Conservation (phyloP, 2,329 filamentous ascomycete genomes). For the Coniochaeta ligniaria region DNA sequence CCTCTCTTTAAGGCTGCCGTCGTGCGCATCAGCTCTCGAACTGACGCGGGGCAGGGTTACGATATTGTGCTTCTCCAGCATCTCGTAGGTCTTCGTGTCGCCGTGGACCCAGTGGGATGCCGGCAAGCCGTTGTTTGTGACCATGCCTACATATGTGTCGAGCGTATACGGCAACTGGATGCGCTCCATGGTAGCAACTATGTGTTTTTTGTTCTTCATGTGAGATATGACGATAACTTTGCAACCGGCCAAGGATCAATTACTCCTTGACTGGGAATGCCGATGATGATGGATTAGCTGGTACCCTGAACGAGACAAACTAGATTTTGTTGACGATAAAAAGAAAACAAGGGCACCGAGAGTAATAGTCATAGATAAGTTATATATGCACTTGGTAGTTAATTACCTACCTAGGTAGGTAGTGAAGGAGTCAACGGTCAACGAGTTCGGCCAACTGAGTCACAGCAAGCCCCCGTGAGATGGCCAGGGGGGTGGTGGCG, state of each 20-base stretch:
- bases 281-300: too few relatives aligned
- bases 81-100: background rate
- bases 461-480: background rate
- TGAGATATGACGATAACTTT: background rate
- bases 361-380: background rate
- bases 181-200: background rate
- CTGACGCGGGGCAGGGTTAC: background rate
- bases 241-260: too few relatives aligned
- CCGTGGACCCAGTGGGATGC: background rate
- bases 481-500: too few relatives aligned
- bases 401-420: too few relatives aligned
- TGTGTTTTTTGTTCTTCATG: background rate
- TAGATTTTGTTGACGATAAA: too few relatives aligned
- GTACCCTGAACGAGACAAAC: too few relatives aligned
- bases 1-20: background rate
- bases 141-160: slow-evolving; percentile 1
- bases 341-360: too few relatives aligned
- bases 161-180: slow-evolving; percentile 1
- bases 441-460: background rate
- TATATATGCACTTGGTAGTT: background rate
- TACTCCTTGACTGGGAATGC: too few relatives aligned
- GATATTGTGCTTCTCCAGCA: background rate
- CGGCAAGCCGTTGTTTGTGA: background rate
- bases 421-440: background rate
- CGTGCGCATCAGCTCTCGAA: background rate